phyloP scores from a whole-genome alignment of 768 basidiomycete species.

The Lactifluus piperatus region DNA sequence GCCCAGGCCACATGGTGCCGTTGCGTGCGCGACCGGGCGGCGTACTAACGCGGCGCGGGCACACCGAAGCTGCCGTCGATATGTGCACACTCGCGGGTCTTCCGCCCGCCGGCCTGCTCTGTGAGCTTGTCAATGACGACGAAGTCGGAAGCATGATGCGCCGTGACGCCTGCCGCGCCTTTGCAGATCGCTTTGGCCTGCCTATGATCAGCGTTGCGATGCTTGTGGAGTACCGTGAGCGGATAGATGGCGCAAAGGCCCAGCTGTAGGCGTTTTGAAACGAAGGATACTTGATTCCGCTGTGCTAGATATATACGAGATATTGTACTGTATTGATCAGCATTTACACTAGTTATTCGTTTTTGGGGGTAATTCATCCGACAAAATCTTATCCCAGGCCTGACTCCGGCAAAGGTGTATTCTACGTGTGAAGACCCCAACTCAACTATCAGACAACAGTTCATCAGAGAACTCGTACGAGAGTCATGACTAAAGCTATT shows the following conservation, averaged over 20 bases:
- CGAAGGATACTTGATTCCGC: not conserved
- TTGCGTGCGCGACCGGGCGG: slow-evolving; percentile 82
- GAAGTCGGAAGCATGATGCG: slow-evolving; percentile 87
- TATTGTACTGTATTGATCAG: not conserved
- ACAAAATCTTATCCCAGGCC: no score
- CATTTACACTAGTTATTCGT: not conserved
- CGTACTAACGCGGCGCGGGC: slow-evolving; percentile 78
- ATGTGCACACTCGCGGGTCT: slow-evolving; percentile 69
- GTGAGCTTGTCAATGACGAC: slow-evolving; percentile 94
- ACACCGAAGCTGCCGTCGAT: slow-evolving; percentile 89
- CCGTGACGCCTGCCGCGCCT: slow-evolving; percentile 84
- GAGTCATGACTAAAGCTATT: no score
- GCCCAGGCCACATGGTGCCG: slow-evolving; percentile 95
- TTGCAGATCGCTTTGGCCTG: slow-evolving; percentile 83
- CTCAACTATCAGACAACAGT: no score
- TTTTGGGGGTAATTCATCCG: no score
- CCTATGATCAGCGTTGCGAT: slow-evolving; percentile 94
- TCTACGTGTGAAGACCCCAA: no score
- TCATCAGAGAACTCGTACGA: no score
- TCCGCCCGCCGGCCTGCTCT: slow-evolving; percentile 72
- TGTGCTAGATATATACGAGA: not conserved
- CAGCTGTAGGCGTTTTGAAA: not conserved
- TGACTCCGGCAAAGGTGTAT: no score
- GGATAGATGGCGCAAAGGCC: slow-evolving; percentile 4
- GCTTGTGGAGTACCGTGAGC: slow-evolving; percentile 41